phyloP scores from a whole-genome alignment of 495 filamentous ascomycete species.

The Aspergillus steynii region DNA sequence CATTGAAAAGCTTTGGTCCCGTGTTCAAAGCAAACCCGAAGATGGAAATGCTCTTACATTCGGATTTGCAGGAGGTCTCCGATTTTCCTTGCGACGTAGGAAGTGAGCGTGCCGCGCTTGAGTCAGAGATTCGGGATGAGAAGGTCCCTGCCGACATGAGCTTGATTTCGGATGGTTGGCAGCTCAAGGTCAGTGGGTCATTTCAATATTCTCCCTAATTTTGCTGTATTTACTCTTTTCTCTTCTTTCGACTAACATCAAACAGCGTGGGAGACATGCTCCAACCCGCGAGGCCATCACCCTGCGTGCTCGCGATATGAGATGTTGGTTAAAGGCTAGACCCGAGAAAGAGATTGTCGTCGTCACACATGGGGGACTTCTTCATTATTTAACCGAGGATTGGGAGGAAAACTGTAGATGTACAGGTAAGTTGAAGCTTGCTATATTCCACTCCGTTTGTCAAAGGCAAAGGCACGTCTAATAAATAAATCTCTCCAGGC shows the following conservation, averaged over 20 bases:
- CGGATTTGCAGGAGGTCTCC: conserved; percentile 71
- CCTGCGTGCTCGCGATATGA: conserved; percentile 52
- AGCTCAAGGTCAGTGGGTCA: not conserved
- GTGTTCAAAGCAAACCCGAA: not conserved
- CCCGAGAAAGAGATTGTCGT: conserved; percentile 56
- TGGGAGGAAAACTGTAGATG: conserved; percentile 55
- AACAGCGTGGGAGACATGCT: conserved; percentile 47
- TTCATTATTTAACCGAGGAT: conserved; percentile 73
- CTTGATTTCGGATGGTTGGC: conserved; percentile 37
- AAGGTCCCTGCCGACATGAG: conserved; percentile 54
- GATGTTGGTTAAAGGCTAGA: conserved; percentile 56
- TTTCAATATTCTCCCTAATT: not conserved
- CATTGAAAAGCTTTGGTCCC: conserved; percentile 60
- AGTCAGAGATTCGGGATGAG: conserved; percentile 53
- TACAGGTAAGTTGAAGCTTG: conserved; percentile 30
- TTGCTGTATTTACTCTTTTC: not conserved
- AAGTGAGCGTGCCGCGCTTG: conserved; percentile 42
- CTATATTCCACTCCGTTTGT: not conserved
- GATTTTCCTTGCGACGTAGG: conserved; percentile 73
- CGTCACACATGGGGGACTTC: conserved; percentile 61
- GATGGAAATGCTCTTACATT: conserved; percentile 56
- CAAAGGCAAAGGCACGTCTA: not conserved
- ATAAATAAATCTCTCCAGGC: conserved; percentile 27
- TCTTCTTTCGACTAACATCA: not conserved
- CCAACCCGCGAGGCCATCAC: conserved; percentile 52